Percentiles rank a stretch among this genome's conserved stretches.
These are phyloP conservation scores for Fusarium sp. DNA, from an alignment of 2,329 filamentous ascomycete species.

Conservation along the genomic window DNA sequence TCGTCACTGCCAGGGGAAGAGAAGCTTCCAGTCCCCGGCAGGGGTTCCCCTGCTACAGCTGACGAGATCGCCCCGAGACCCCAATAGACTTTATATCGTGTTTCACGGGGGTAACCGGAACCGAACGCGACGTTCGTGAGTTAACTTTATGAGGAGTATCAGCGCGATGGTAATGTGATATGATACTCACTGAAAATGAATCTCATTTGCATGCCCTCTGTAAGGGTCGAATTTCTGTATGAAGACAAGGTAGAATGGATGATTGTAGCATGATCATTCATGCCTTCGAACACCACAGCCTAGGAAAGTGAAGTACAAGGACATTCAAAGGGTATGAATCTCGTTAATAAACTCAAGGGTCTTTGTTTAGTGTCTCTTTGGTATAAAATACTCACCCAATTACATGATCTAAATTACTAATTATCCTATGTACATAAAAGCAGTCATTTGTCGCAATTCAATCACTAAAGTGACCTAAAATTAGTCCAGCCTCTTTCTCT, in stretches of 20 bases:
- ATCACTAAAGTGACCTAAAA: not conserved
- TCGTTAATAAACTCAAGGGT: not conserved
- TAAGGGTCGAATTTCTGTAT: no score
- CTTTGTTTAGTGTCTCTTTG: not conserved
- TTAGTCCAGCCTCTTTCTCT: not conserved
- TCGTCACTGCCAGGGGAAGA: not conserved
- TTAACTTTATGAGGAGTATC: fast-evolving
- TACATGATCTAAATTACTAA: fast-evolving
- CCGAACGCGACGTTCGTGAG: not conserved
- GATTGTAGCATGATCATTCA: fast-evolving
- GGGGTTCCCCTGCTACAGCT: not conserved
- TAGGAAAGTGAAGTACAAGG: not conserved
- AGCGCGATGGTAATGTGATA: fast-evolving
- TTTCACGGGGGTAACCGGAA: not conserved
- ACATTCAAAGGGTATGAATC: not conserved
- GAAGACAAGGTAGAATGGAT: fast-evolving
- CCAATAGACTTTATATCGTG: not conserved
- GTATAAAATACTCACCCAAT: not conserved
- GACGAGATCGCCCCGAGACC: not conserved
- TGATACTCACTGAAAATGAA: not conserved
- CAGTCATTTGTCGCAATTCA: not conserved
- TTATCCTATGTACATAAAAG: not conserved
- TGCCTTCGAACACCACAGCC: no score
- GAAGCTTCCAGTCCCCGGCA: not conserved
- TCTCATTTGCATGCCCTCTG: fast-evolving